Conservation (phyloP, 805 yeast genomes). For the Ogataea paradorogensis region DNA sequence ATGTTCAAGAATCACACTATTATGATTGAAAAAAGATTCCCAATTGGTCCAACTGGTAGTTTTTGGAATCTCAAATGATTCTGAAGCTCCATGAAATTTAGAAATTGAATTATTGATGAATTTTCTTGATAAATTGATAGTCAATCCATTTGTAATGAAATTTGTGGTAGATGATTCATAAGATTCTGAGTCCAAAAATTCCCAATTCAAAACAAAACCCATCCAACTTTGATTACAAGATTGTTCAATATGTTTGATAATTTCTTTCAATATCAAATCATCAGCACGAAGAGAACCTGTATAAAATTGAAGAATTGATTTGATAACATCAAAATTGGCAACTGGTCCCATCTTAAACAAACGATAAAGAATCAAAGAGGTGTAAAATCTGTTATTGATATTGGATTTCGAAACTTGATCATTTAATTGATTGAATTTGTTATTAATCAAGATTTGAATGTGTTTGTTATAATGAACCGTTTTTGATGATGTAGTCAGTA, state of each 20-base stretch:
- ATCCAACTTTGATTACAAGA: slow-evolving; percentile 57
- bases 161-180: slow-evolving; percentile 4
- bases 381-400: slow-evolving; percentile 36
- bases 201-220: slow-evolving; percentile 63
- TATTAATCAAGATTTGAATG: slow-evolving; percentile 62
- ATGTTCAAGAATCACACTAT: slow-evolving; percentile 10
- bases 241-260: slow-evolving; percentile 59
- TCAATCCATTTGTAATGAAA: slow-evolving; percentile 33
- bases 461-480: slow-evolving; percentile 46
- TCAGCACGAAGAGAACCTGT: slow-evolving; percentile 59
- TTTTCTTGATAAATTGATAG: slow-evolving; percentile 48
- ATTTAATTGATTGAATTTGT: slow-evolving; percentile 39
- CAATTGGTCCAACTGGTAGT: slow-evolving; percentile 27
- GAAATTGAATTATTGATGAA: slow-evolving; percentile 48
- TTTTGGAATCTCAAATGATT: slow-evolving; percentile 18
- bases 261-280: slow-evolving; percentile 58
- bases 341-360: slow-evolving; percentile 49
- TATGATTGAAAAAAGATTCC: slow-evolving; percentile 29
- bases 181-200: slow-evolving; percentile 38
- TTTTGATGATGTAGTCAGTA: slow-evolving; percentile 38
- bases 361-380: slow-evolving; percentile 44
- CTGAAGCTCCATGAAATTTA: slow-evolving; percentile 29
- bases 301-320: slow-evolving; percentile 50
- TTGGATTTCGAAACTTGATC: slow-evolving; percentile 25
- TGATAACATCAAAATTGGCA: slow-evolving; percentile 43